Evolutionary conservation across 106 monocot genomes (phyloP).

Genomic region (Dendrobium officinale): DNA sequence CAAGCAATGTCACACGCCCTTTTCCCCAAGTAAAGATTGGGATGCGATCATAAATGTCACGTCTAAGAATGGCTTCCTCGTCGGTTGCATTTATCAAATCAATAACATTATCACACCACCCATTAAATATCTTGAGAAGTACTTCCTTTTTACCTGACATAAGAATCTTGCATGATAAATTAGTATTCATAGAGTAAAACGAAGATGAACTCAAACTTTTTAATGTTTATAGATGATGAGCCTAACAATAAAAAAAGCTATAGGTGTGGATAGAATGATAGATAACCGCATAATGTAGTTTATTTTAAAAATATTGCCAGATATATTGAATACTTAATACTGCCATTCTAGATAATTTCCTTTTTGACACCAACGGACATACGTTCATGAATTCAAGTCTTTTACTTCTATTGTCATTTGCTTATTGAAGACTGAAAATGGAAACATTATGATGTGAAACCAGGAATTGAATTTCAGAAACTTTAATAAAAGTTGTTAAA

Average conservation of each 20-base stretch:
- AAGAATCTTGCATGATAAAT: background rate
- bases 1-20: slow-evolving; percentile 86
- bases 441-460: no score
- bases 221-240: background rate
- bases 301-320: background rate
- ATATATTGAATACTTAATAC: background rate
- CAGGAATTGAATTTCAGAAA: no score
- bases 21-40: slow-evolving; percentile 88
- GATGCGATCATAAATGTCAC: slow-evolving; percentile 90
- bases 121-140: slow-evolving; percentile 68
- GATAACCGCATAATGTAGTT: background rate
- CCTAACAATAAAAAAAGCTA: background rate
- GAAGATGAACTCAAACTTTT: background rate
- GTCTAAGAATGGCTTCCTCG: slow-evolving; percentile 86
- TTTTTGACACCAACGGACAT: background rate
- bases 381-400: background rate
- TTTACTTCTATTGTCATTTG: no score
- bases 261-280: background rate
- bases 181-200: background rate
- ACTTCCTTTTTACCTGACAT: slow-evolving; percentile 84
- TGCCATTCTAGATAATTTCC: background rate
- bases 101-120: slow-evolving; percentile 94
- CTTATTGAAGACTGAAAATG: no score
- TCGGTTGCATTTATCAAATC: slow-evolving; percentile 85
- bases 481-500: no score